A percentile compares a stretch with the other conserved stretches of the same genome.
These are phyloP conservation scores for Microsporum ferrugineum DNA, from an alignment of 2,329 filamentous ascomycete genomes.

Conservation along the genomic window DNA sequence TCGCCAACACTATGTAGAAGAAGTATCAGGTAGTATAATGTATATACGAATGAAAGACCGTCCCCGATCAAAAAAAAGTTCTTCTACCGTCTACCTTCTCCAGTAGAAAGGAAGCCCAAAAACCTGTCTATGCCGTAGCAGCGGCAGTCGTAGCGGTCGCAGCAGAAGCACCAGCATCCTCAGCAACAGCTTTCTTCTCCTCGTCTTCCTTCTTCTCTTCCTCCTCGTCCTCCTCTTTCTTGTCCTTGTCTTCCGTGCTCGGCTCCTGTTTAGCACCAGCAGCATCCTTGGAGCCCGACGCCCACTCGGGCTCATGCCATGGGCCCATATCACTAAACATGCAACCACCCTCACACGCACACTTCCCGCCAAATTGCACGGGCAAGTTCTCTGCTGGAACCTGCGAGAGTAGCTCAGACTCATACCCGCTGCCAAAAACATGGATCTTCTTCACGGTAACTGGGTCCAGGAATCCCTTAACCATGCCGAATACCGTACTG, in stretches of 20 bases:
- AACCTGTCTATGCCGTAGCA: background rate
- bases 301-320: constrained; percentile 50
- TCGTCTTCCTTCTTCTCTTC: background rate
- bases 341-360: constrained; percentile 73
- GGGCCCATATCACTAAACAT: constrained; percentile 78
- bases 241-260: constrained; percentile 17
- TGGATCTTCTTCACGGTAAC: constrained; percentile 95
- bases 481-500: constrained; percentile 67
- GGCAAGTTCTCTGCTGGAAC: constrained; percentile 85
- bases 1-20: background rate
- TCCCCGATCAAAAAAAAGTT: background rate
- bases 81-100: background rate
- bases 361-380: constrained; percentile 70
- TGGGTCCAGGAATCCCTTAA: constrained; percentile 92
- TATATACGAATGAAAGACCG: background rate
- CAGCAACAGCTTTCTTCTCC: background rate
- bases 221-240: constrained; percentile 15
- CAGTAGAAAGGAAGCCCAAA: background rate
- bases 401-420: constrained; percentile 73
- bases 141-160: background rate
- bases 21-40: background rate
- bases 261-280: constrained; percentile 17
- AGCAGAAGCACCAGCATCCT: background rate
- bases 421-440: constrained; percentile 69
- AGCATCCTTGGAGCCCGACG: constrained; percentile 33